A percentile compares a stretch with the other conserved stretches of the same genome.
Conservation (phyloP, 306 rosid genomes). For the Gleditsia sinensis region DNA sequence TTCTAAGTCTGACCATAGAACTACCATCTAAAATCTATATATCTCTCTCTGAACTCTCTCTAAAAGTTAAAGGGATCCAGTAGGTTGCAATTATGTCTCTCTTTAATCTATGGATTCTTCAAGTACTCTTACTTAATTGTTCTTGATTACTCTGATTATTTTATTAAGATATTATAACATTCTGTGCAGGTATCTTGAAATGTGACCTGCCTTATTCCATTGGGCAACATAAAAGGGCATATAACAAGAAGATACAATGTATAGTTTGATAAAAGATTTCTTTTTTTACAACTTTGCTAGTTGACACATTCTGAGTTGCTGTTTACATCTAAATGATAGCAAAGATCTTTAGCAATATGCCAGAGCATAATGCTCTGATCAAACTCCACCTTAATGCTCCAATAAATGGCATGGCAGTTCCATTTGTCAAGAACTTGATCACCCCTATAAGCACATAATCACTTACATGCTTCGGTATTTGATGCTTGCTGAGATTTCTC, state of each 20-base stretch:
- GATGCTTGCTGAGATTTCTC: constrained; percentile 1
- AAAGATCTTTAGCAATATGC: constrained; percentile 48
- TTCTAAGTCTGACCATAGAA: too few species aligned
- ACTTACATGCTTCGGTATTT: constrained; percentile 1
- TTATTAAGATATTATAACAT: too few species aligned
- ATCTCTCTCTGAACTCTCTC: too few species aligned
- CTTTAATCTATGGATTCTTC: too few species aligned
- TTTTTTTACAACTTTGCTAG: not conserved
- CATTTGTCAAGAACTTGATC: constrained; percentile 10
- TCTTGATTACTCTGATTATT: too few species aligned
- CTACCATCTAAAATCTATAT: too few species aligned
- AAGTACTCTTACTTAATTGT: too few species aligned
- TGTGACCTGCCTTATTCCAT: constrained; percentile 40
- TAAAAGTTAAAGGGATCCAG: too few species aligned
- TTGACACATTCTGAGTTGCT: not conserved
- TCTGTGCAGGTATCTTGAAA: constrained; percentile 42
- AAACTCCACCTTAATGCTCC: constrained; percentile 30
- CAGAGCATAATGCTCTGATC: constrained; percentile 39
- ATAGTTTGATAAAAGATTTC: constrained; percentile 34
- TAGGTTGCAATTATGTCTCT: too few species aligned
- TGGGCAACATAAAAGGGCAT: constrained; percentile 37
- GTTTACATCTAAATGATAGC: not conserved
- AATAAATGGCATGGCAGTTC: not conserved
- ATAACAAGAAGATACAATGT: constrained; percentile 34
- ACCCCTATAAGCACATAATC: constrained; percentile 29